A percentile compares a stretch with the other conserved stretches of the same genome.
Conservation (phyloP, 2,329 filamentous ascomycete species). For the Neurospora sp. region DNA sequence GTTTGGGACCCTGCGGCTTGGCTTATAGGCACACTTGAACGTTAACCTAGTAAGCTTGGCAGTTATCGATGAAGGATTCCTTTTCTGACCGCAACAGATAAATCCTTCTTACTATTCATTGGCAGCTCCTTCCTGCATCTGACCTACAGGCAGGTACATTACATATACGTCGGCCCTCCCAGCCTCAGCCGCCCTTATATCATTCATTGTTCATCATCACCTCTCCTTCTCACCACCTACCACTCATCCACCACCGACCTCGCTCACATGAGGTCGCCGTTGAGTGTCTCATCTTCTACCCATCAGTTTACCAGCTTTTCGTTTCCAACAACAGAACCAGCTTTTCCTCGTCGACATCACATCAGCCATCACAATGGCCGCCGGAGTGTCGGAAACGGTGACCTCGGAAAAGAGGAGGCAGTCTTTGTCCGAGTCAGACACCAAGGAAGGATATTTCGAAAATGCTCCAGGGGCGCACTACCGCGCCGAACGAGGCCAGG, state of each 20-base stretch:
- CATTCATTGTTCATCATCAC: not conserved
- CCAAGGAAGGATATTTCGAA: conserved; percentile 3
- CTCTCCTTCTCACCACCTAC: not conserved
- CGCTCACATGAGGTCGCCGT: not conserved
- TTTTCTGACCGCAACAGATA: not conserved
- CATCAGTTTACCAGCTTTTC: not conserved
- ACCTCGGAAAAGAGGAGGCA: conserved; percentile 6
- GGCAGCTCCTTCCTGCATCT: not conserved
- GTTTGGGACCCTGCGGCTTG: not conserved
- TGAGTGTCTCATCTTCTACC: not conserved
- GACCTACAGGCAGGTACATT: not conserved
- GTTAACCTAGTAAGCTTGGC: not conserved
- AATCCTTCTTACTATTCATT: not conserved
- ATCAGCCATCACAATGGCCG: conserved; percentile 5
- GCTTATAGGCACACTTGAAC: not conserved
- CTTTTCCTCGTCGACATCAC: not conserved
- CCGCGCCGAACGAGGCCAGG: conserved; percentile 31
- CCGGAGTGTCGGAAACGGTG: not conserved
- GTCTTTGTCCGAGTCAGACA: conserved; percentile 7
- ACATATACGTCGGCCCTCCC: not conserved
- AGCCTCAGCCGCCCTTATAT: not conserved
- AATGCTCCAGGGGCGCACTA: conserved; percentile 10
- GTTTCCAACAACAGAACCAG: not conserved
- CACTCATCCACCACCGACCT: not conserved
- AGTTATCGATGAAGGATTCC: not conserved